Conservation (phyloP, 2,329 filamentous ascomycete genomes). For the Epichloe coenophiala region DNA sequence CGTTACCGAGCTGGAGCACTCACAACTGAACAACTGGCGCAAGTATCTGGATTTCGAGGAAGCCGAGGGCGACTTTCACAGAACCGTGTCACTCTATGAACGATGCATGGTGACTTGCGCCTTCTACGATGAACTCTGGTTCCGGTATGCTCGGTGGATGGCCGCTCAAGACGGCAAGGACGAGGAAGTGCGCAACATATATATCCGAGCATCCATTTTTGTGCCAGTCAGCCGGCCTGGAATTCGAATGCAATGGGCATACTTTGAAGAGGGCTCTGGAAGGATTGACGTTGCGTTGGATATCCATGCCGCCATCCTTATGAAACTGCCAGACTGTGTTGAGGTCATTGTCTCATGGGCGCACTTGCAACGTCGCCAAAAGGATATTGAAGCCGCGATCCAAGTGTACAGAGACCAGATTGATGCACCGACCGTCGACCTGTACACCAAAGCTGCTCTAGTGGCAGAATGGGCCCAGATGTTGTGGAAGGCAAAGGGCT, state of each 20-base stretch:
- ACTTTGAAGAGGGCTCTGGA: slow-evolving; percentile 80
- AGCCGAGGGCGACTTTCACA: slow-evolving; percentile 55
- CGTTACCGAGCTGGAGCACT: slow-evolving; percentile 78
- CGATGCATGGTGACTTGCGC: slow-evolving; percentile 85
- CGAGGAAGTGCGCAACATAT: slow-evolving; percentile 85
- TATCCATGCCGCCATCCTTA: slow-evolving; percentile 71
- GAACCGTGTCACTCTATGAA: slow-evolving; percentile 79
- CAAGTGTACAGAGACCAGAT: slow-evolving; percentile 72
- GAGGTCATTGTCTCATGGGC: slow-evolving; percentile 83
- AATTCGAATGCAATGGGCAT: slow-evolving; percentile 80
- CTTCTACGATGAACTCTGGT: slow-evolving; percentile 95
- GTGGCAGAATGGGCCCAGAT: slow-evolving; percentile 81
- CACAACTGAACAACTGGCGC: slow-evolving; percentile 79
- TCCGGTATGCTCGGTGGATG: slow-evolving; percentile 96
- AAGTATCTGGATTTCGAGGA: slow-evolving; percentile 97
- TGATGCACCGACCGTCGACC: slow-evolving; percentile 55
- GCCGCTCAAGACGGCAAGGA: slow-evolving; percentile 63
- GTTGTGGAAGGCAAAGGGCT: slow-evolving; percentile 77
- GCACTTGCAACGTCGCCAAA: slow-evolving; percentile 72
- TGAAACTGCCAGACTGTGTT: slow-evolving; percentile 64
- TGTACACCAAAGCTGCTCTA: slow-evolving; percentile 72
- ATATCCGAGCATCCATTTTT: slow-evolving; percentile 77
- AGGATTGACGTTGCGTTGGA: slow-evolving; percentile 67
- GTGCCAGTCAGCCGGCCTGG: slow-evolving; percentile 76
- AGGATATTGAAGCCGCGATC: slow-evolving; percentile 72